Evolutionary conservation across 108 stramenopile genomes (phyloP).

Genomic region (Seminavis robusta): DNA sequence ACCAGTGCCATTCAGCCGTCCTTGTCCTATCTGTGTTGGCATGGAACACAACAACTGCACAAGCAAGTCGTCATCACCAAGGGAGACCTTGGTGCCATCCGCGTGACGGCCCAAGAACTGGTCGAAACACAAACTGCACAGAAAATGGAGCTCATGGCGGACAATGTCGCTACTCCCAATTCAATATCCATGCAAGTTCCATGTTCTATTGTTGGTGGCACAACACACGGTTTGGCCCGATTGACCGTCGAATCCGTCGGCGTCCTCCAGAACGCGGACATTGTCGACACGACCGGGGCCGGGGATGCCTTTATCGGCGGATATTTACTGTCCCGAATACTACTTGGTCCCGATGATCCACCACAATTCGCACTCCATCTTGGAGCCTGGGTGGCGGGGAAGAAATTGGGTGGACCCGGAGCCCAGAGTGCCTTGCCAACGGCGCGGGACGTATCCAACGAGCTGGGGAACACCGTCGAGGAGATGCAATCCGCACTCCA

Average conservation of each 20-base stretch:
- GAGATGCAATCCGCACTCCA: too few relatives aligned
- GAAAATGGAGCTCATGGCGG: too few relatives aligned
- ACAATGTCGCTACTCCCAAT: too few relatives aligned
- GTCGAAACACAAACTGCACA: too few relatives aligned
- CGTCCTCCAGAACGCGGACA: slow-evolving; percentile 14
- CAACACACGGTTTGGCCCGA: too few relatives aligned
- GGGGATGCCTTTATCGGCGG: slow-evolving; percentile 63
- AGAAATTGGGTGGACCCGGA: slow-evolving; percentile 38
- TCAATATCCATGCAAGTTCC: too few relatives aligned
- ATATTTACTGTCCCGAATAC: slow-evolving; percentile 22
- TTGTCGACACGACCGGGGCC: slow-evolving; percentile 60
- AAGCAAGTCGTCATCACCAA: slow-evolving; percentile 9
- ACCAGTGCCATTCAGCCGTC: not conserved
- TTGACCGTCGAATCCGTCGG: slow-evolving; percentile 22
- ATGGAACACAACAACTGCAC: not conserved
- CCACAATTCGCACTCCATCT: slow-evolving; percentile 16
- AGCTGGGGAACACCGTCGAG: too few relatives aligned
- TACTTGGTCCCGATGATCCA: not conserved
- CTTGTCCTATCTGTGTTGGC: not conserved
- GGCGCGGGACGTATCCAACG: slow-evolving; percentile 13
- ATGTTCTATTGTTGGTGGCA: too few relatives aligned
- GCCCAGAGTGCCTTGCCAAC: slow-evolving; percentile 33
- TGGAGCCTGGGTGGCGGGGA: slow-evolving; percentile 45
- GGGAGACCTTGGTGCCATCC: not conserved
- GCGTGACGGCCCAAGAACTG: too few relatives aligned